phyloP scores from a whole-genome alignment of 768 basidiomycete genomes.

The Kondoa malvinella region DNA sequence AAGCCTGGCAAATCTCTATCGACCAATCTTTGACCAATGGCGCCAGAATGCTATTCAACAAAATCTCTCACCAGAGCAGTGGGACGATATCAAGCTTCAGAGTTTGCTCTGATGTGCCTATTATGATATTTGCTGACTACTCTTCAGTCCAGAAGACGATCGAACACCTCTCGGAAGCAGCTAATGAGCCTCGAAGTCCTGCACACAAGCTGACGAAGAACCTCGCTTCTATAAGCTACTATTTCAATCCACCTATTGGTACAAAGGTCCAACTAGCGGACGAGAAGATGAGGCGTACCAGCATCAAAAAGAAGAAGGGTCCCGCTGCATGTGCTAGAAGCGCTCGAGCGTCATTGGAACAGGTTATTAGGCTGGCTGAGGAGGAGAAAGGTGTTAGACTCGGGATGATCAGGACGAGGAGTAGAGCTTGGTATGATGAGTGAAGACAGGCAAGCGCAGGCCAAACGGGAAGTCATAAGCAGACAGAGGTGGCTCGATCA shows the following conservation, averaged over 20 bases:
- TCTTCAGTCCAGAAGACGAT: constrained; percentile 12
- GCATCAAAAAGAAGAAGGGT: neutral
- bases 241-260: constrained; percentile 11
- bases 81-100: neutral
- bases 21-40: constrained; percentile 17
- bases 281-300: neutral
- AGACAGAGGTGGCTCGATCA: too few relatives aligned
- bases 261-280: constrained; percentile 3
- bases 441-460: neutral
- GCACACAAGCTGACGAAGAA: constrained; percentile 11
- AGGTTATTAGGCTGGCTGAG: constrained; percentile 13
- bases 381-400: constrained; percentile 3
- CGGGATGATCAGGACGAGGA: constrained; percentile 10
- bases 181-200: neutral
- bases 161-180: constrained; percentile 6
- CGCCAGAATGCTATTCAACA: constrained; percentile 6
- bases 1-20: constrained; percentile 10
- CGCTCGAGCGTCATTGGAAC: neutral
- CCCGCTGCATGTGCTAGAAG: constrained; percentile 1
- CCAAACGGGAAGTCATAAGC: too few relatives aligned
- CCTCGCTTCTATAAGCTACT: constrained; percentile 11
- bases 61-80: neutral
- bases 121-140: neutral
- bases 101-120: neutral
- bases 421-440: neutral